Evolutionary conservation across 768 basidiomycete genomes (phyloP).

Genomic region (Multifurca ochricompacta): DNA sequence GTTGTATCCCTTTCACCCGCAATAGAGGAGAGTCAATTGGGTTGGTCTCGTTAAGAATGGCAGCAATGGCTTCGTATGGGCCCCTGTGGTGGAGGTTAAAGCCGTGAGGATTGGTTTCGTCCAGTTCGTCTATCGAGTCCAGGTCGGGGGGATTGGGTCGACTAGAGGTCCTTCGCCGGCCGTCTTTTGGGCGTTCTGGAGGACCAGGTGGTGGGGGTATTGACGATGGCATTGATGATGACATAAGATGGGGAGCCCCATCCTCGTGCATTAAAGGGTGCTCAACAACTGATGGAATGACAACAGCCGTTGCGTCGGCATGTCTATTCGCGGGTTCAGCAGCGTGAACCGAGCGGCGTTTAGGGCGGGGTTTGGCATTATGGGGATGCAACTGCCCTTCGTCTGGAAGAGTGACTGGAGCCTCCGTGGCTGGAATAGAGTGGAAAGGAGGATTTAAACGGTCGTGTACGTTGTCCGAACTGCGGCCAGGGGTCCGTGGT

Average conservation of each 20-base stretch:
- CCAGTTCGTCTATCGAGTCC: conserved; percentile 71
- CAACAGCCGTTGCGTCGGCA: neutral
- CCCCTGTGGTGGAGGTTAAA: conserved; percentile 56
- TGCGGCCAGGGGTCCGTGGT: neutral
- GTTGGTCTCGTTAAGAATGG: conserved; percentile 12
- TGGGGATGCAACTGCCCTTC: neutral
- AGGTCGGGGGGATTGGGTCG: conserved; percentile 31
- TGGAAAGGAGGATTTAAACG: conserved; percentile 1
- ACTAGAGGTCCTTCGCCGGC: conserved; percentile 25
- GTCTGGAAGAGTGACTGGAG: neutral
- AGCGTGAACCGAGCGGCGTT: conserved; percentile 4
- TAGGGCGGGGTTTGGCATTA: conserved; percentile 1
- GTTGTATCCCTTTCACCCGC: conserved; percentile 3
- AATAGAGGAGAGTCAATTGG: conserved; percentile 13
- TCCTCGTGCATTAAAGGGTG: neutral
- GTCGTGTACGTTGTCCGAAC: neutral
- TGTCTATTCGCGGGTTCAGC: neutral
- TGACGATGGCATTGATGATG: conserved; percentile 4
- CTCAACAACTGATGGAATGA: neutral
- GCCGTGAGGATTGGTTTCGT: conserved; percentile 67
- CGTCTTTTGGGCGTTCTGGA: conserved; percentile 20
- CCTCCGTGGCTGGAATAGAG: neutral
- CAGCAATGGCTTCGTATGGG: conserved; percentile 60
- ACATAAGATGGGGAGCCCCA: neutral
- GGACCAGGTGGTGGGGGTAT: conserved; percentile 4